Conservation (phyloP, 2,329 filamentous ascomycete species). For the Incumbomyces lentus region DNA sequence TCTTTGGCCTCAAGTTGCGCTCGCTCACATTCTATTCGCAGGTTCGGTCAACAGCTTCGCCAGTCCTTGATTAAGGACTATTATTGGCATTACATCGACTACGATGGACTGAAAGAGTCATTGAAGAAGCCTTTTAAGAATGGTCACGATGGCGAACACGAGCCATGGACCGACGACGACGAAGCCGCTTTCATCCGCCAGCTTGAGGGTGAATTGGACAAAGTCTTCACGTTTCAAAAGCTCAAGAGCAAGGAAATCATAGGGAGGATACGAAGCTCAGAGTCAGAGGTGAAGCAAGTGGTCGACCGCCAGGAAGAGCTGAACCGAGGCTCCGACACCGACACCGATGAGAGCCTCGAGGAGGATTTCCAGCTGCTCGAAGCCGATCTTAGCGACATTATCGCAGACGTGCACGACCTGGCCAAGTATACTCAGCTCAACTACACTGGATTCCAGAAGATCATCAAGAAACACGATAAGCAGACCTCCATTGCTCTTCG, state of each 20-base stretch:
- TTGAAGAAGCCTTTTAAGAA: conserved; percentile 63
- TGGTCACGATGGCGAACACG: conserved; percentile 40
- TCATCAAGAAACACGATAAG: conserved; percentile 99
- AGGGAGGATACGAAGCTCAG: conserved; percentile 73
- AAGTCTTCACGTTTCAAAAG: conserved; percentile 95
- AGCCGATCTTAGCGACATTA: conserved; percentile 92
- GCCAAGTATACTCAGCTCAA: conserved; percentile 98
- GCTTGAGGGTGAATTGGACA: conserved; percentile 87
- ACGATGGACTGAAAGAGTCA: conserved; percentile 81
- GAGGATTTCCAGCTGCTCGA: conserved; percentile 91
- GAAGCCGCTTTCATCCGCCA: conserved; percentile 78
- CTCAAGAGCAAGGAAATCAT: conserved; percentile 95
- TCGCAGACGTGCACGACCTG: conserved; percentile 94
- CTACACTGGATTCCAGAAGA: conserved; percentile 98
- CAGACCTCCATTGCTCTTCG: conserved; percentile 85
- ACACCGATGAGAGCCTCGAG: conserved; percentile 44
- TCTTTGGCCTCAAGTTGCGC: too few relatives aligned
- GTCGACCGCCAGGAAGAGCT: conserved; percentile 57
- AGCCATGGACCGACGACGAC: conserved; percentile 80
- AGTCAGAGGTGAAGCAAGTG: conserved; percentile 82
- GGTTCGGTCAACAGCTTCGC: conserved; percentile 92
- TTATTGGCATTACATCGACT: conserved; percentile 96
- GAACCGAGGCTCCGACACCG: conserved; percentile 36
- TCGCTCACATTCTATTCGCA: conserved; percentile 23
- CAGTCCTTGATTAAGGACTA: conserved; percentile 95